Evolutionary conservation across 2,329 filamentous ascomycete genomes (phyloP), one percentile per base, ranked within the genome.

Genomic region (Didymella glomerata): DNA sequence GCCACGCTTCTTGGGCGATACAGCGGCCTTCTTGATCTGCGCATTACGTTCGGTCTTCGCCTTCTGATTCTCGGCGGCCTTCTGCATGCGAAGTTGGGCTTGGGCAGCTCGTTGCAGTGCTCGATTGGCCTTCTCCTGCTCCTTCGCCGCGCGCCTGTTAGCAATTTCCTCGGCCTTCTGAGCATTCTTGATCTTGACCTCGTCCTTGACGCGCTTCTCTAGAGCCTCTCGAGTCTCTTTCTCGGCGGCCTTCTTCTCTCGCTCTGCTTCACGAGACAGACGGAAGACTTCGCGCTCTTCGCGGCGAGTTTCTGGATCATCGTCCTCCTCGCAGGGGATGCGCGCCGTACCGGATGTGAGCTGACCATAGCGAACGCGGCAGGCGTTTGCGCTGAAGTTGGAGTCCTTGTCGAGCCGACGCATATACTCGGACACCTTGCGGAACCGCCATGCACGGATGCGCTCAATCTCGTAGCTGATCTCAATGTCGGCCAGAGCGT

Each of bases 361-460:
- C 14, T 71, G 73, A 30, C 75, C 68, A 60, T 76, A 81, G 27
- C 82, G 80, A 54, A 80, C 71, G 20, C 75, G 70, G 68, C 81
- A 83, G 22, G 82, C 81, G 10, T 77, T 78, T 22, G 75, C 75
- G 18, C 80, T 80, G 75, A 82, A 84, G 52, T 81, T 76, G 38
- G 77, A 64, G 9, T 73, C 66, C 28, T 68, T 69, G 54, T 79
- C 74, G 13, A 77, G 58, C 20, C 70, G 76, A 45, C 79, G 78
- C 66, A 82, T 78, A 38, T 79, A 69, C 25, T 78, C 74, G n/a
- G 79, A 71, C 4, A 80, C 77, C 56, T 78, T 77, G 28, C 72
- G 69, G 77, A 81, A 85, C 61, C 79, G 80, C 69, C 75, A 77
- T n/a, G 76, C 70, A 47, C 77, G 71, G 28, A 80, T 65, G 36